Conservation (phyloP, 306 rosid species). For the Prunus persica region Prunus_persica_NCBIv2 NC_034015.1:17171001-17171500, state of each 20-base stretch:
- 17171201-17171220: slow-evolving; percentile 85
- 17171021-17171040: slow-evolving; percentile 95
- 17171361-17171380: slow-evolving; percentile 70
- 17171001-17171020: slow-evolving; percentile 69
- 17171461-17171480: slow-evolving; percentile 86
- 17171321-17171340: slow-evolving; percentile 73
- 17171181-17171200: slow-evolving; percentile 70
- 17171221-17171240: slow-evolving; percentile 73
- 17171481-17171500: slow-evolving; percentile 70
- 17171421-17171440: slow-evolving; percentile 60
- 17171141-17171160: slow-evolving; percentile 60
- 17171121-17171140: slow-evolving; percentile 71
- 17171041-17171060: slow-evolving; percentile 77
- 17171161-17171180: slow-evolving; percentile 74
- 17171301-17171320: slow-evolving; percentile 73
- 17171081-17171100: slow-evolving; percentile 90
- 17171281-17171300: slow-evolving; percentile 61
- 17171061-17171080: slow-evolving; percentile 80
- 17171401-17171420: slow-evolving; percentile 75
- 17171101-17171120: slow-evolving; percentile 89
- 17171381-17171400: slow-evolving; percentile 83
- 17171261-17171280: slow-evolving; percentile 68
- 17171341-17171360: slow-evolving; percentile 82
- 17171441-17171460: slow-evolving; percentile 78
- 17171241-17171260: slow-evolving; percentile 84